Evolutionary conservation across 75 land plant genomes (phyloP).

Genomic region (Ceratopteris richardii): DNA sequence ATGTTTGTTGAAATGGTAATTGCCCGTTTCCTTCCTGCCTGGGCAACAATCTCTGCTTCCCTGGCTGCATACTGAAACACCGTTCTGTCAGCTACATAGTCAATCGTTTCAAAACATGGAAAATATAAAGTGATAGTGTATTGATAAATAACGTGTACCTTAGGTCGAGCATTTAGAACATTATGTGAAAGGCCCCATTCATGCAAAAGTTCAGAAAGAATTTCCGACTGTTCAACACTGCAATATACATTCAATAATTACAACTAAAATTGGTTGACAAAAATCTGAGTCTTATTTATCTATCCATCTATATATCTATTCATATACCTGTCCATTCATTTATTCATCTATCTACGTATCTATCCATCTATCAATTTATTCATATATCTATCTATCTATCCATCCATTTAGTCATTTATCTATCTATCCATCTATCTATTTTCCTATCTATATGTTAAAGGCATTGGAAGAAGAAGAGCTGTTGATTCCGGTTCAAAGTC

Average conservation of each 20-base stretch:
- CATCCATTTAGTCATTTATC: too few relatives aligned
- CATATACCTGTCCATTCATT: too few relatives aligned
- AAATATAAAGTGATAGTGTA: not conserved
- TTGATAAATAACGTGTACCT: slow-evolving; percentile 32
- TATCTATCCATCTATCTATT: too few relatives aligned
- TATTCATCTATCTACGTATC: too few relatives aligned
- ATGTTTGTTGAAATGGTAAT: slow-evolving; percentile 98
- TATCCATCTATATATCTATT: too few relatives aligned
- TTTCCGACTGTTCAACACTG: slow-evolving; percentile 98
- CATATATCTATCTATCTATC: too few relatives aligned
- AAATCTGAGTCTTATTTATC: too few relatives aligned
- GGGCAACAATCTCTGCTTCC: slow-evolving; percentile 97
- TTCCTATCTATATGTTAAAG: too few relatives aligned
- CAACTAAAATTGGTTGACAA: too few relatives aligned
- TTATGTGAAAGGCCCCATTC: slow-evolving; percentile 83
- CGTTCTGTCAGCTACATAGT: not conserved
- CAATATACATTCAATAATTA: slow-evolving; percentile 16
- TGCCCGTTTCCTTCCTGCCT: slow-evolving; percentile 86
- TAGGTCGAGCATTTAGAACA: slow-evolving; percentile 95
- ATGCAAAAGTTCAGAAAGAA: slow-evolving; percentile 68
- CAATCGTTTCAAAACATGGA: not conserved
- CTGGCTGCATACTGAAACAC: slow-evolving; percentile 80
- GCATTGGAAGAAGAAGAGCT: too few relatives aligned
- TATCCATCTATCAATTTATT: too few relatives aligned
- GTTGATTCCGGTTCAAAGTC: too few relatives aligned